Evolutionary conservation across 805 yeast species (phyloP).

Genomic region (Spathaspora hagerdaliae): DNA sequence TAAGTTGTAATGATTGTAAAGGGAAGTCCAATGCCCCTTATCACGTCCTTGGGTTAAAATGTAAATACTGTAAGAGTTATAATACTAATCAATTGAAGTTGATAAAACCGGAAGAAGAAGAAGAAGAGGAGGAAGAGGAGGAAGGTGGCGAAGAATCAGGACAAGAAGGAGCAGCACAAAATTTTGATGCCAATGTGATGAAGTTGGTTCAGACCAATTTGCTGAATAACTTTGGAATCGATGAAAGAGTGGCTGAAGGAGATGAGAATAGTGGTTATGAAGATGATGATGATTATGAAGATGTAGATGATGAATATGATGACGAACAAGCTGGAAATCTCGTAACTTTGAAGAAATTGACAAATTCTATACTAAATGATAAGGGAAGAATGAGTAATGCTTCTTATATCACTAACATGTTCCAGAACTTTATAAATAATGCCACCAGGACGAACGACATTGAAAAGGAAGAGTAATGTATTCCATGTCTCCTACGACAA

Average conservation of each 20-base stretch:
- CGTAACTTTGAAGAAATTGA: conserved; percentile 24
- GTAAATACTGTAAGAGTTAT: conserved; percentile 83
- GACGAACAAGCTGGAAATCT: conserved; percentile 13
- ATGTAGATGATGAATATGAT: conserved; percentile 14
- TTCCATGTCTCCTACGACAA: too few species aligned
- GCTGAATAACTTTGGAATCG: conserved; percentile 35
- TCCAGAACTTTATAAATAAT: conserved; percentile 36
- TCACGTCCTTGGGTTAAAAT: conserved; percentile 83
- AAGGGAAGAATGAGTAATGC: conserved; percentile 19
- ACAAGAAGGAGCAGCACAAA: conserved; percentile 7
- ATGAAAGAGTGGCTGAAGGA: conserved; percentile 19
- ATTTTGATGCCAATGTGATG: conserved; percentile 18
- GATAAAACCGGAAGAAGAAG: conserved; percentile 61
- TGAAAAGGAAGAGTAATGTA: background rate
- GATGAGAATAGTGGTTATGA: conserved; percentile 17
- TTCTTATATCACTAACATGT: conserved; percentile 30
- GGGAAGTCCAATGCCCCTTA: conserved; percentile 72
- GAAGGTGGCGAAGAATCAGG: conserved; percentile 19
- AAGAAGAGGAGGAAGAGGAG: conserved; percentile 23
- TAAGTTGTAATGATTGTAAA: conserved; percentile 83
- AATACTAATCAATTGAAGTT: conserved; percentile 74
- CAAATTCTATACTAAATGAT: conserved; percentile 10
- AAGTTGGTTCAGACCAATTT: conserved; percentile 31
- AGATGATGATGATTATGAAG: conserved; percentile 18
- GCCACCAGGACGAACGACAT: conserved; percentile 7